Evolutionary conservation across 306 rosid genomes (phyloP).

Genomic region (Cicer judaicum): DNA sequence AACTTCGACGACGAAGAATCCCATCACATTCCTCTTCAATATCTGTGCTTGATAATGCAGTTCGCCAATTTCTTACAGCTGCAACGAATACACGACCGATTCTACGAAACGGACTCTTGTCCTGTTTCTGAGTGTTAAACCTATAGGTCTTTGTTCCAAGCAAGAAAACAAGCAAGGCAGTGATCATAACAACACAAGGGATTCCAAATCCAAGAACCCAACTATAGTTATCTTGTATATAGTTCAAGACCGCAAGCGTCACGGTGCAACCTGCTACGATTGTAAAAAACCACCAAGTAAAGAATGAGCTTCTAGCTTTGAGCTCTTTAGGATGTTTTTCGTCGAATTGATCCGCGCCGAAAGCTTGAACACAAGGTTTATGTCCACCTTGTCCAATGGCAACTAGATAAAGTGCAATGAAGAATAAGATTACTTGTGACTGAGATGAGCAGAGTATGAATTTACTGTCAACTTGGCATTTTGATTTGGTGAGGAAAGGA

Average conservation of each 20-base stretch:
- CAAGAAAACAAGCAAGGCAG: slow-evolving; percentile 60
- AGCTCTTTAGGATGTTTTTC: slow-evolving; percentile 61
- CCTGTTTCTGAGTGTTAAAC: slow-evolving; percentile 36
- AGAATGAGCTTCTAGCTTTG: slow-evolving; percentile 78
- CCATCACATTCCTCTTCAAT: slow-evolving; percentile 41
- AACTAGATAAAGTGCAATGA: slow-evolving; percentile 39
- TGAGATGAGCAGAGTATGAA: slow-evolving; percentile 43
- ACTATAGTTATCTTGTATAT: slow-evolving; percentile 62
- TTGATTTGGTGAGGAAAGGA: slow-evolving; percentile 47
- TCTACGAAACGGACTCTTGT: slow-evolving; percentile 55
- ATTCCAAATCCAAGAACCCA: slow-evolving; percentile 77
- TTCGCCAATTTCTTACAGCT: slow-evolving; percentile 47
- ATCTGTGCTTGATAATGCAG: slow-evolving; percentile 1
- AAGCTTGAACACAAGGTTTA: slow-evolving; percentile 28
- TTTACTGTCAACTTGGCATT: slow-evolving; percentile 6
- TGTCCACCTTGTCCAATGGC: slow-evolving; percentile 30
- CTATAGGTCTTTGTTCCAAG: slow-evolving; percentile 64
- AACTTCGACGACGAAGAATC: neutral
- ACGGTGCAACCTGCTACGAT: slow-evolving; percentile 48
- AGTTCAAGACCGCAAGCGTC: slow-evolving; percentile 48
- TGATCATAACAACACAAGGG: slow-evolving; percentile 56
- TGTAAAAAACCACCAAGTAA: slow-evolving; percentile 85
- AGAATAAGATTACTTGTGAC: slow-evolving; percentile 60
- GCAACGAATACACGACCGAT: slow-evolving; percentile 52
- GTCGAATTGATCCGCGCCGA: slow-evolving; percentile 56